Conservation (phyloP, 768 basidiomycete genomes). For the Amanita pallidorosea region DNA sequence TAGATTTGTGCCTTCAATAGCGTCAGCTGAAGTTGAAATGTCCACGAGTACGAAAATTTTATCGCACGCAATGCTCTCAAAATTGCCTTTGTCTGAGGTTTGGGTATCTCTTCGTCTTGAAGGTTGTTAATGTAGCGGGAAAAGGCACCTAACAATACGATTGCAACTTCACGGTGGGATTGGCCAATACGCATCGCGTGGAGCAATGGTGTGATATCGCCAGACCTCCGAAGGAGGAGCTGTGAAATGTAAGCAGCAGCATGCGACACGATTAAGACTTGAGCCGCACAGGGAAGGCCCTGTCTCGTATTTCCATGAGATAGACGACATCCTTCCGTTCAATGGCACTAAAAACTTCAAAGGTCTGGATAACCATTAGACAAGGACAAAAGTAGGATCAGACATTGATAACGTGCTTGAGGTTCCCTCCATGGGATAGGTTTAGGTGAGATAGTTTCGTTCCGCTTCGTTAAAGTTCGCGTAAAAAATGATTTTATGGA, state of each 20-base stretch:
- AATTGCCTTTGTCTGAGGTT: slow-evolving; percentile 54
- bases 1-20: slow-evolving; percentile 55
- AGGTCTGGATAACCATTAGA: slow-evolving; percentile 21
- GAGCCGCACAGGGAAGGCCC: slow-evolving; percentile 61
- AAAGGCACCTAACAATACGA: slow-evolving; percentile 81
- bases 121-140: slow-evolving; percentile 88
- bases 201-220: slow-evolving; percentile 79
- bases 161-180: slow-evolving; percentile 73
- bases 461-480: slow-evolving; percentile 13
- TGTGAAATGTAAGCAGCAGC: slow-evolving; percentile 14
- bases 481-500: slow-evolving; percentile 22
- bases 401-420: slow-evolving; percentile 13
- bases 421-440: slow-evolving; percentile 16
- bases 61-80: slow-evolving; percentile 71
- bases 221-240: slow-evolving; percentile 77
- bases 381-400: slow-evolving; percentile 15
- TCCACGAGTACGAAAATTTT: not conserved
- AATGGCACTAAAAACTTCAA: slow-evolving; percentile 71
- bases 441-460: slow-evolving; percentile 6
- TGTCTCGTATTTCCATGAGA: slow-evolving; percentile 76
- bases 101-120: slow-evolving; percentile 68
- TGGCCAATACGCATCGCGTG: slow-evolving; percentile 80
- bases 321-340: slow-evolving; percentile 76
- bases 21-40: not conserved
- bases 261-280: not conserved